These are phyloP conservation scores for Linum tenue DNA, from an alignment of 345 rosid species.

Conservation along the genomic window DNA sequence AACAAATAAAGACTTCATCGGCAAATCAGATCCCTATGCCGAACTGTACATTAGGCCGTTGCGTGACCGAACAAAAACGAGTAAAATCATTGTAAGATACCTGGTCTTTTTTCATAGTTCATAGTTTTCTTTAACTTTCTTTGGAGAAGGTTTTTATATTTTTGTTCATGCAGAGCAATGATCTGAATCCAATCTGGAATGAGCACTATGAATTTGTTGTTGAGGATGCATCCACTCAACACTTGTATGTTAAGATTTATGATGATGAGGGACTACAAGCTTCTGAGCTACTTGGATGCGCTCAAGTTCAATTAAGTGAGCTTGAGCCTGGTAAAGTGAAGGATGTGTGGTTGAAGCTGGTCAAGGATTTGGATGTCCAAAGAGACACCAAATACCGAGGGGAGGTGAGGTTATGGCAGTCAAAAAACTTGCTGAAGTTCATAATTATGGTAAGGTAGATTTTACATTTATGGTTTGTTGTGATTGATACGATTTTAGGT, in stretches of 20 bases:
- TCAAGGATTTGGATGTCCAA: conserved; percentile 92
- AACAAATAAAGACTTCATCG: conserved; percentile 89
- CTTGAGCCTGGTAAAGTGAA: conserved; percentile 98
- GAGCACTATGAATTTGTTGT: conserved; percentile 87
- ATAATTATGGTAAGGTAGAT: no score
- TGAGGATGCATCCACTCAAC: conserved; percentile 88
- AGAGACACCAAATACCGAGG: conserved; percentile 91
- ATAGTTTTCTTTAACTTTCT: conserved; percentile 7
- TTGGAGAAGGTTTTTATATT: conserved; percentile 9
- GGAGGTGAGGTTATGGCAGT: conserved; percentile 38
- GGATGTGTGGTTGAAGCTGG: conserved; percentile 95
- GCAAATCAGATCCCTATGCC: conserved; percentile 98
- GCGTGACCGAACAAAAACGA: conserved; percentile 61
- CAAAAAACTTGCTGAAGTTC: no score
- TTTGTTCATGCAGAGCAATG: conserved; percentile 59
- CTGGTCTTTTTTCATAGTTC: conserved; percentile 2
- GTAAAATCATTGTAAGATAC: conserved; percentile 70
- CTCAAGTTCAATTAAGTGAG: conserved; percentile 60
- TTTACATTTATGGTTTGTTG: background rate
- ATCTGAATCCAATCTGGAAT: conserved; percentile 95
- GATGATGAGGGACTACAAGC: conserved; percentile 96
- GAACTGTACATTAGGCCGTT: conserved; percentile 70
- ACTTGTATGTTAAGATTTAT: conserved; percentile 71
- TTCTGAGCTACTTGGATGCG: conserved; percentile 79
- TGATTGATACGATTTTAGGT: conserved; percentile 40